Evolutionary conservation across 306 rosid genomes (phyloP), one percentile per base, ranked within the genome.

Genomic region (Glycine soja): DNA sequence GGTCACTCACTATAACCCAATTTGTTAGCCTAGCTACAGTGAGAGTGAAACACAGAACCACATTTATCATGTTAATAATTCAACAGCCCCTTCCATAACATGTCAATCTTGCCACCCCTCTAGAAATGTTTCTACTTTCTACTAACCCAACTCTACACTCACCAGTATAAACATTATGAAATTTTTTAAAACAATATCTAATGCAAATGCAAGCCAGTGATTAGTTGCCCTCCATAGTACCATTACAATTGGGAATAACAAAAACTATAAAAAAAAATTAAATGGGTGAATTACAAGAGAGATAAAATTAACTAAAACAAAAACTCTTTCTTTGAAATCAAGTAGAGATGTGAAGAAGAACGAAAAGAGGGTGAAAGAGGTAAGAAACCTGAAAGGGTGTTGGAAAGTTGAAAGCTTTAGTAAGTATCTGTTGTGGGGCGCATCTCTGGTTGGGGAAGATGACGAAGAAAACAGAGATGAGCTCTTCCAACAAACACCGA

Each of bases 401-500:
- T 9, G 14, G 7, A 32, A 58, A 70, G 51, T 0, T 71, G 16
- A 71, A 69, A 66, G 54, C 42, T 59, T 75, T 13, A 45, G n/a
- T 18, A 7, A 5, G 80, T 52, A 13, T 5, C 1, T 11, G 79
- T 9, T 16, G 67, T 2, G 36, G 18, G 68, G 65, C 8, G 70
- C 83, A 79, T 79, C 47, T 57, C 65, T 24, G 82, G 69, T 10
- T 0, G 7, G 61, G 16, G 72, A 16, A 13, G 74, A 34, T 3
- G 48, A 62, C 32, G 70, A 24, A 66, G 59, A 24, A 78, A 68
- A 68, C 51, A 58, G 61, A 79, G 59, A 32, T 3, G 50, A 54
- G 2, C 59, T 19, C 58, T 68, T 56, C 77, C 70, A 19, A 14
- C 19, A 63, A 69, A 48, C 73, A 80, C 63, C 81, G 78, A 80